phyloP scores from a whole-genome alignment of 2,329 filamentous ascomycete species.

The Whalleya microplaca region DNA sequence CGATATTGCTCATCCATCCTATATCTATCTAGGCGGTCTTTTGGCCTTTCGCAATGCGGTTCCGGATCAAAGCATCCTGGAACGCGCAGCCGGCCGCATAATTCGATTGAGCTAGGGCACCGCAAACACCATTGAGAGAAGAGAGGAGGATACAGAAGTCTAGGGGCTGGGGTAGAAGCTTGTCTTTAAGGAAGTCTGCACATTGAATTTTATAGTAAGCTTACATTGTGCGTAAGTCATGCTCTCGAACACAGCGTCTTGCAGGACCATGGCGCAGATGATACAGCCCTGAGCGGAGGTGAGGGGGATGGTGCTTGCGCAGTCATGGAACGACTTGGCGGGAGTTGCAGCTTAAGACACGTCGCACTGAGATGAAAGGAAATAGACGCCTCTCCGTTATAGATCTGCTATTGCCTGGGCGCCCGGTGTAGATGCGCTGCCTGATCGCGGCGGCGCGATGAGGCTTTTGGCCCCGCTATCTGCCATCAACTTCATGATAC shows the following conservation, averaged over 20 bases:
- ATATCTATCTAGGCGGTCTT: conserved; percentile 12
- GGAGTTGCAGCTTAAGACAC: conserved; percentile 9
- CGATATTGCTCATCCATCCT: conserved; percentile 30
- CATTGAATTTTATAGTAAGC: conserved; percentile 25
- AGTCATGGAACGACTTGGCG: conserved; percentile 5
- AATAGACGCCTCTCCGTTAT: no score
- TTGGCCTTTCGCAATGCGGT: conserved; percentile 14
- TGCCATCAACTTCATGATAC: conserved; percentile 27
- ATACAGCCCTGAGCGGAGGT: conserved; percentile 41
- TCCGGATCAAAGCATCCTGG: conserved; percentile 8
- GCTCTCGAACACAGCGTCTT: conserved; percentile 29
- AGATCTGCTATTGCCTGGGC: conserved; percentile 13
- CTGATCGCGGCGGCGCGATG: conserved; percentile 25
- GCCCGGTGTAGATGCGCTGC: conserved; percentile 16
- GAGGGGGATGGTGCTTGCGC: conserved; percentile 25
- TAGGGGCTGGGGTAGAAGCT: conserved; percentile 18
- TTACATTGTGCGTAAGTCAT: conserved; percentile 28
- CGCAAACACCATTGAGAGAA: conserved; percentile 9
- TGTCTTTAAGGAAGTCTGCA: conserved; percentile 23
- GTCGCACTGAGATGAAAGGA: conserved; percentile 19
- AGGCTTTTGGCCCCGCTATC: conserved; percentile 25
- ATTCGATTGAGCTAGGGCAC: conserved; percentile 8
- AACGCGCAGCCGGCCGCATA: conserved; percentile 21
- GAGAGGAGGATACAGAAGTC: conserved; percentile 29
- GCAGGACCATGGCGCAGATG: conserved; percentile 42